Evolutionary conservation across 108 stramenopile species (phyloP).

Genomic region (Nitzschia sp.): DNA sequence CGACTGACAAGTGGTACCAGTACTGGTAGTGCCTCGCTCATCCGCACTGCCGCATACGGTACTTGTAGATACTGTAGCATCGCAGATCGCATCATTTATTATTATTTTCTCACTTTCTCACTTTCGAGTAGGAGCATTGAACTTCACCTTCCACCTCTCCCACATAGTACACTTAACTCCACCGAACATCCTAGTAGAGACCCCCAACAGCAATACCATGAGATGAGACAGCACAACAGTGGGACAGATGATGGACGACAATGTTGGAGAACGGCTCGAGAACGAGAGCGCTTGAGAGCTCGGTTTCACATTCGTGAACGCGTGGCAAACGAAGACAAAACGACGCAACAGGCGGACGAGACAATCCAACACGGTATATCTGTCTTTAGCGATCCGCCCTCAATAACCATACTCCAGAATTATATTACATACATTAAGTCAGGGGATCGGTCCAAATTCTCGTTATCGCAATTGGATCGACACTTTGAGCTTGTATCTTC

Average conservation of each 20-base stretch:
- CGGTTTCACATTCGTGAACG: constrained; percentile 63
- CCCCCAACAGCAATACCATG: too few relatives aligned
- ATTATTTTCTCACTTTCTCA: too few relatives aligned
- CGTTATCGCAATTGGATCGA: constrained; percentile 28
- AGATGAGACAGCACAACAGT: neutral
- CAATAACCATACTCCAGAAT: neutral
- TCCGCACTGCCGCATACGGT: too few relatives aligned
- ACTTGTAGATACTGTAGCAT: too few relatives aligned
- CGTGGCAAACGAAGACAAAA: constrained; percentile 12
- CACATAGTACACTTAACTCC: too few relatives aligned
- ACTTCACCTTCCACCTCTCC: too few relatives aligned
- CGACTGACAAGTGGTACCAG: too few relatives aligned
- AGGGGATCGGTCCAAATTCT: constrained; percentile 44
- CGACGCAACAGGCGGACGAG: constrained; percentile 4
- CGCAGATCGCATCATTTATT: too few relatives aligned
- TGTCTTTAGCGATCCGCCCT: too few relatives aligned
- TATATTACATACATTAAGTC: constrained; percentile 8
- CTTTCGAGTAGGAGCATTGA: too few relatives aligned
- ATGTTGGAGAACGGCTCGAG: constrained; percentile 71
- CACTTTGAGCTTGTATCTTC: constrained; percentile 23
- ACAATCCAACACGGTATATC: neutral
- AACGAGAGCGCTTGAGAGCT: constrained; percentile 61
- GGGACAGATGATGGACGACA: constrained; percentile 21
- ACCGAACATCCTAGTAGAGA: too few relatives aligned
- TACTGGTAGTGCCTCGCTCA: too few relatives aligned